These are phyloP conservation scores for Cyclotella baltica DNA, from an alignment of 108 stramenopile species.

Conservation along the genomic window DNA sequence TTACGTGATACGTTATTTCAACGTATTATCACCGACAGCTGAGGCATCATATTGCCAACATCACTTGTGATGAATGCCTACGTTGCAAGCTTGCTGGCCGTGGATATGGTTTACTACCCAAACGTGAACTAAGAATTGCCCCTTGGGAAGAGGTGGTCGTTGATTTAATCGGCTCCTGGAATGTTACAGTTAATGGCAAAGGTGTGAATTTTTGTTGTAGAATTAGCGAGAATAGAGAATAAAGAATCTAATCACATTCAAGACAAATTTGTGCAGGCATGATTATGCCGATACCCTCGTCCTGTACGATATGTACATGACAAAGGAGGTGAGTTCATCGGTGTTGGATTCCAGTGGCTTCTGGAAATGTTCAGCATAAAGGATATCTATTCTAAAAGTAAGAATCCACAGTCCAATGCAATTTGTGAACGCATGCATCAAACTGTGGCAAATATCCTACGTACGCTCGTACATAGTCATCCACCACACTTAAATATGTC, in stretches of 20 bases:
- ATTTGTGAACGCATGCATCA: constrained; percentile 25
- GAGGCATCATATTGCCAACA: constrained; percentile 2
- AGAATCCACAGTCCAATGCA: constrained; percentile 21
- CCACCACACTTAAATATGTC: no score
- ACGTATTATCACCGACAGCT: constrained; percentile 22
- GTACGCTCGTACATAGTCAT: constrained; percentile 35
- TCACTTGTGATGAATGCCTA: constrained; percentile 33
- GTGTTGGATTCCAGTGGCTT: neutral
- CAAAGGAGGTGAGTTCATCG: no score
- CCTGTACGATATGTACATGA: constrained; percentile 26
- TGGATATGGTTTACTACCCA: constrained; percentile 29
- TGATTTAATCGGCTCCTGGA: constrained; percentile 55
- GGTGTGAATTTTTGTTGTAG: constrained; percentile 43
- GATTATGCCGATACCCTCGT: constrained; percentile 56
- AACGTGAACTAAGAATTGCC: constrained; percentile 8
- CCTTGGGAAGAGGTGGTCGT: constrained; percentile 50
- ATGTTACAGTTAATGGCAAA: constrained; percentile 17
- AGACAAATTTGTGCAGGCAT: constrained; percentile 43
- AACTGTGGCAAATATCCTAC: constrained; percentile 18
- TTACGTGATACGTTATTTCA: neutral
- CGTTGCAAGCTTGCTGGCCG: constrained; percentile 16
- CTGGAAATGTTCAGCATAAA: no score
- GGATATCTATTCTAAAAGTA: no score
- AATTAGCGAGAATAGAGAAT: constrained; percentile 34
- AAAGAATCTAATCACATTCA: no score